Evolutionary conservation across 305 asterid species (phyloP).

Genomic region (Fraxinus paxiana): DNA sequence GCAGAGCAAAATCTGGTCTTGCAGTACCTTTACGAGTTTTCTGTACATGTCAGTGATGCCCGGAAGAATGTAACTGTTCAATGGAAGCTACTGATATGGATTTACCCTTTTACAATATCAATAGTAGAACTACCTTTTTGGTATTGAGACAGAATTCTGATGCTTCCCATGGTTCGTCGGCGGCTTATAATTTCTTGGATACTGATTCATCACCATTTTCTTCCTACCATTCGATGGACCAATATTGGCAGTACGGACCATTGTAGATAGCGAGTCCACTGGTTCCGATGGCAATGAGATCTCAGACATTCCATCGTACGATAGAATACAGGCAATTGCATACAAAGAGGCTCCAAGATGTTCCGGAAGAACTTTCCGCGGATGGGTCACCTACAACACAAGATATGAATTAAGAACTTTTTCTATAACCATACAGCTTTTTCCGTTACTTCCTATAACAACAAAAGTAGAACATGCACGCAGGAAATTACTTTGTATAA

Average conservation of each 20-base stretch:
- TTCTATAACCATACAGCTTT: background rate
- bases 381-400: conserved; percentile 51
- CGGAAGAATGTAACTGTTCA: conserved; percentile 9
- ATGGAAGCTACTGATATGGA: conserved; percentile 8
- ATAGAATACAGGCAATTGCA: conserved; percentile 54
- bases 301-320: conserved; percentile 69
- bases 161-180: conserved; percentile 21
- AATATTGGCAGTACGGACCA: conserved; percentile 44
- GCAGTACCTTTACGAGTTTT: background rate
- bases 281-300: conserved; percentile 40
- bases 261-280: conserved; percentile 42
- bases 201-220: conserved; percentile 20
- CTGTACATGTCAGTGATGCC: background rate
- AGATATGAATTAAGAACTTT: background rate
- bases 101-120: conserved; percentile 2
- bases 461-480: background rate
- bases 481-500: conserved; percentile 48
- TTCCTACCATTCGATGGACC: conserved; percentile 28
- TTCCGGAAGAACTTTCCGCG: conserved; percentile 58
- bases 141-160: conserved; percentile 17
- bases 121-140: conserved; percentile 16
- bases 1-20: background rate
- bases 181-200: conserved; percentile 26
- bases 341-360: conserved; percentile 57
- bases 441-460: background rate